These are phyloP conservation scores for Nakazawaea populi DNA, from an alignment of 805 yeast genomes.

Conservation along the genomic window DNA sequence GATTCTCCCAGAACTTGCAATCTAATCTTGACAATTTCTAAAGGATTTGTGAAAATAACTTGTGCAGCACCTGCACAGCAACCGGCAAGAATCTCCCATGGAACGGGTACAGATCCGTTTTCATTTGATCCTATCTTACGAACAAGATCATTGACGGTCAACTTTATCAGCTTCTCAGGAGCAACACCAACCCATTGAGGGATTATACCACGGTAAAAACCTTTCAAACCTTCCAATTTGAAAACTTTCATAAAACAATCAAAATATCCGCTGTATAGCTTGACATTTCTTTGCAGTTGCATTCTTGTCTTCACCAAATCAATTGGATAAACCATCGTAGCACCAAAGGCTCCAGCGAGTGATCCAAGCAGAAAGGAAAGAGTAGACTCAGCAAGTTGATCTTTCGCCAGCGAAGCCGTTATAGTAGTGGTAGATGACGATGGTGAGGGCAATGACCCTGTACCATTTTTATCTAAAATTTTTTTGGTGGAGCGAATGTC, in stretches of 20 bases:
- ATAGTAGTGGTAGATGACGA: conserved; percentile 20
- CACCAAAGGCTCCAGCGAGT: conserved; percentile 96
- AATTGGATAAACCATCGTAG: conserved; percentile 96
- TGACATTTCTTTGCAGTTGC: conserved; percentile 84
- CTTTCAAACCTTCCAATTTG: conserved; percentile 70
- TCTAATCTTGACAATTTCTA: conserved; percentile 92
- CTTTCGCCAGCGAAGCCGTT: conserved; percentile 30
- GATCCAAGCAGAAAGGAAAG: conserved; percentile 90
- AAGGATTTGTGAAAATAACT: conserved; percentile 91
- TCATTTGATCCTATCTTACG: conserved; percentile 59
- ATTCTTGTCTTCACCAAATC: conserved; percentile 94
- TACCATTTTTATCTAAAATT: conserved; percentile 11
- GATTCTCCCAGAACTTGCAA: conserved; percentile 86
- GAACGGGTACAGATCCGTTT: conserved; percentile 42
- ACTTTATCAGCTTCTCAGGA: conserved; percentile 95
- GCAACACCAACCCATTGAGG: conserved; percentile 97
- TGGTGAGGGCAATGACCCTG: neutral
- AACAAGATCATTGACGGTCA: conserved; percentile 87
- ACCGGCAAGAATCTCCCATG: conserved; percentile 81
- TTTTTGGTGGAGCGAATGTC: conserved; percentile 26
- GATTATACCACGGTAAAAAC: conserved; percentile 86
- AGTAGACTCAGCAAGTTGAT: conserved; percentile 73
- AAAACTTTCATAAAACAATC: conserved; percentile 84
- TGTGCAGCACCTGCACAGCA: conserved; percentile 96
- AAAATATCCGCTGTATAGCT: conserved; percentile 69